phyloP scores from a whole-genome alignment of 2,329 filamentous ascomycete genomes.

The Fusarium mexicanum region DNA sequence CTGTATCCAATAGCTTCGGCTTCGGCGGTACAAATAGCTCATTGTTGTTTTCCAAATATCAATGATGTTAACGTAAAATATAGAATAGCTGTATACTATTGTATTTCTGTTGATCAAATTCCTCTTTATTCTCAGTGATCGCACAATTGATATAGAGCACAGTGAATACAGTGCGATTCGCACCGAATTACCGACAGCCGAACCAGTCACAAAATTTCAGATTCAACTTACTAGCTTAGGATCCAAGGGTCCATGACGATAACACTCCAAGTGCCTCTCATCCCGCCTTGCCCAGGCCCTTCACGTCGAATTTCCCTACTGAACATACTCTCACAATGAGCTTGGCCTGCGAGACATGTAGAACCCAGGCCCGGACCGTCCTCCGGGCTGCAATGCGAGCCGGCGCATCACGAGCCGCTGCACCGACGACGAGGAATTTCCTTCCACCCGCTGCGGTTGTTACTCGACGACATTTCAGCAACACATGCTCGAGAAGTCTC shows the following conservation, averaged over 20 bases:
- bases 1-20: slow-evolving; percentile 94
- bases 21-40: slow-evolving; percentile 97
- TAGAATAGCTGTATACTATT: not conserved
- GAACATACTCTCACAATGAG: slow-evolving; percentile 12
- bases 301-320: not conserved
- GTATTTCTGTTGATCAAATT: not conserved
- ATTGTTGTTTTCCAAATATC: slow-evolving; percentile 72
- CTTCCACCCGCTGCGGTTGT: slow-evolving; percentile 17
- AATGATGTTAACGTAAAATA: not conserved
- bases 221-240: not conserved
- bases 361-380: slow-evolving; percentile 54
- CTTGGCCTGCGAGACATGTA: slow-evolving; percentile 61
- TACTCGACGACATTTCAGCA: slow-evolving; percentile 50
- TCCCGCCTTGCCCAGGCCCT: slow-evolving; percentile 9
- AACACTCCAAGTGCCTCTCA: slow-evolving; percentile 29
- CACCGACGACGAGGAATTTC: slow-evolving; percentile 35
- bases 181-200: slow-evolving; percentile 7
- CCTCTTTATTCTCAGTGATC: not conserved
- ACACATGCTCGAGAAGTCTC: slow-evolving; percentile 46
- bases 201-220: slow-evolving; percentile 33
- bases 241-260: slow-evolving; percentile 43
- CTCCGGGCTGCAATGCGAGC: slow-evolving; percentile 48
- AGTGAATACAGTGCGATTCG: slow-evolving; percentile 9
- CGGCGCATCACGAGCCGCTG: slow-evolving; percentile 41
- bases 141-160: not conserved